Conservation (phyloP, 2,329 filamentous ascomycete genomes). For the Paramyrothecium sp. region DNA sequence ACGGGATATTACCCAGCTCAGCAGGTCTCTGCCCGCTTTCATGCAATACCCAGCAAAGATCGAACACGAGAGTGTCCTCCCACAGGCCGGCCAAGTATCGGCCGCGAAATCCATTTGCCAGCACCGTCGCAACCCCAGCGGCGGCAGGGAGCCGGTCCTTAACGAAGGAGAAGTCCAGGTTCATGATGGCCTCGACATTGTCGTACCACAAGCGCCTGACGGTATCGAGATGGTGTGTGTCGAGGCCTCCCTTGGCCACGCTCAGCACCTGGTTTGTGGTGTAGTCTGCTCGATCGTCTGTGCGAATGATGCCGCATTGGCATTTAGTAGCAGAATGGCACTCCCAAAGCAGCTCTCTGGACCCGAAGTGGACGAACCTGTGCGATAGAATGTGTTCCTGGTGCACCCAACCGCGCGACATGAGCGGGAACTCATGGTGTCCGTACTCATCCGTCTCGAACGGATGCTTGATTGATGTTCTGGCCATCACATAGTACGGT, state of each 20-base stretch:
- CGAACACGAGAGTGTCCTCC: constrained; percentile 9
- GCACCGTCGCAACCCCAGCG: constrained; percentile 7
- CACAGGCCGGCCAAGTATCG: constrained; percentile 12
- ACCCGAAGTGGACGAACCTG: constrained; percentile 13
- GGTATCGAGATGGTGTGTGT: background rate
- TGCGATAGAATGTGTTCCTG: constrained; percentile 14
- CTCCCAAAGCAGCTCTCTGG: constrained; percentile 13
- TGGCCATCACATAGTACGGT: constrained; percentile 6
- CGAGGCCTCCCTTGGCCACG: constrained; percentile 5
- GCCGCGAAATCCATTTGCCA: constrained; percentile 4
- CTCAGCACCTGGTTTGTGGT: constrained; percentile 10
- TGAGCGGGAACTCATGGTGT: constrained; percentile 7
- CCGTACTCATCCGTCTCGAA: constrained; percentile 8
- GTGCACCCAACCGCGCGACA: constrained; percentile 13
- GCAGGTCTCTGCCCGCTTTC: constrained; percentile 7
- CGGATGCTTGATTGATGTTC: constrained; percentile 9
- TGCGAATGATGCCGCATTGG: constrained; percentile 10
- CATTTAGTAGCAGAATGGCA: constrained; percentile 12
- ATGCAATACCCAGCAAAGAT: constrained; percentile 11
- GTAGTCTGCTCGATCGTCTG: constrained; percentile 2
- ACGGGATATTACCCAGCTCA: constrained; percentile 8
- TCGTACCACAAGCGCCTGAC: constrained; percentile 9
- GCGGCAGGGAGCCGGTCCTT: constrained; percentile 10
- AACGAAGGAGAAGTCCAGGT: constrained; percentile 11
- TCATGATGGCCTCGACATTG: constrained; percentile 12